Base-by-base conservation (phyloP, 768 basidiomycete genomes). In the Psilocybe azurescens region DNA sequence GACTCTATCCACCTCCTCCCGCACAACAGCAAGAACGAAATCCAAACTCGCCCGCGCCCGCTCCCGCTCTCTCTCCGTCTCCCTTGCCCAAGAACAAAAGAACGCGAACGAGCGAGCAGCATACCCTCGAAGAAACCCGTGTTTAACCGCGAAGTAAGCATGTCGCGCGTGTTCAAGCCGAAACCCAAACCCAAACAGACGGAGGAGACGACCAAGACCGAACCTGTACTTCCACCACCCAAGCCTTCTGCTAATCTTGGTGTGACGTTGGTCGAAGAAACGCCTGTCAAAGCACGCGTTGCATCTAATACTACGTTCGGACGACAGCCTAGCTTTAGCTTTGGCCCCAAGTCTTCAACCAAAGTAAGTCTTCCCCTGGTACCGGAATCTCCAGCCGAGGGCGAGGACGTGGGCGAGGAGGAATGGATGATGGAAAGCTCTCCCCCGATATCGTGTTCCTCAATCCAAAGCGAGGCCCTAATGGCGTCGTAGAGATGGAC, bases 121-220 rank as follows among this genome's bases (percentile, higher is more conserved):
- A 72, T 72, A 0, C 68, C 74, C n/a, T 70, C 70, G 1, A 85
- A 85, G 68, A 85, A 84, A 63, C 81, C 83, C 9, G 75, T 83
- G 1, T 74, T 91, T n/a, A 86, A 81, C 60, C 82, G 89, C 33
- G 90, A 93, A 70, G 80, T 92, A 64, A 92, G 89, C 74, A 93
- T 93, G 91, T 86, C 87, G 16, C 82, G 89, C 33, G 82, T 75
- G 24, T 91, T 91, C 75, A 90, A 86, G 68, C 76, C 28, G 24
- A 80, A 79, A 50, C 74, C 74, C 59, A 81, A 66, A 60, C 63
- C 60, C 41, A 60, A 62, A 20, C 60, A 67, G 46, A 60, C 61
- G 20, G 53, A 61, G 13, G 57, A 36, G 46, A 62, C 57, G 14
- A 56, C 49, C 4, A 67, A 63, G 54, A 58, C 36, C 10, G 58